Conservation (phyloP, 345 rosid genomes). For the Pseudoturritis turrita region DNA sequence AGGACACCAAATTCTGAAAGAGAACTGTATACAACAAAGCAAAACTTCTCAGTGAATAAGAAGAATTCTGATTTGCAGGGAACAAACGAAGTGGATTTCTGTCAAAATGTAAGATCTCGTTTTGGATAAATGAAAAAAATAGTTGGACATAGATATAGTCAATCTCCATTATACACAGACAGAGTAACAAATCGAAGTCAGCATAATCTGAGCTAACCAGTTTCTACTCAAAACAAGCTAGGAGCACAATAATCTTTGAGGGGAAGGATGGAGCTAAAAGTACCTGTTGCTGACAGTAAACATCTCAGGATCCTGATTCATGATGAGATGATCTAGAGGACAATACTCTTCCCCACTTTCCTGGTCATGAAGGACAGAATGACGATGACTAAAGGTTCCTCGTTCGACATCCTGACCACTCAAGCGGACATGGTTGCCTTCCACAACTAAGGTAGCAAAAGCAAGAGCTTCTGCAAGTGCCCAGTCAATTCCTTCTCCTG, state of each 20-base stretch:
- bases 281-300: conserved; percentile 89
- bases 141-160: not conserved
- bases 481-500: conserved; percentile 88
- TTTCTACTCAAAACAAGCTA: not conserved
- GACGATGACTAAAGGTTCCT: conserved; percentile 86
- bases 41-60: not conserved
- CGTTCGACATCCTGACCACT: conserved; percentile 93
- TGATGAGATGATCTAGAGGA: conserved; percentile 66
- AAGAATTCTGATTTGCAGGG: not conserved
- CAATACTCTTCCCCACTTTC: conserved; percentile 68
- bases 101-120: not conserved
- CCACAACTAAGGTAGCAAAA: conserved; percentile 69
- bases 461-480: conserved; percentile 82
- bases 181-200: not conserved
- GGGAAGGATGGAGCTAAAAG: not conserved
- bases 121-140: not conserved
- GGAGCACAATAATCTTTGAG: not conserved
- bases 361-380: conserved; percentile 72
- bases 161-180: not conserved
- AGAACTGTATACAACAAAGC: conserved; percentile 45
- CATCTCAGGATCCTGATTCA: conserved; percentile 74
- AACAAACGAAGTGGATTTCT: not conserved
- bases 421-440: conserved; percentile 87
- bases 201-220: not conserved
- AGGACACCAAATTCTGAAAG: conserved; percentile 84